A percentile compares a stretch with the other conserved stretches of the same genome.
phyloP scores from a whole-genome alignment of 75 land plant genomes.

The Azolla pinnata region DNA sequence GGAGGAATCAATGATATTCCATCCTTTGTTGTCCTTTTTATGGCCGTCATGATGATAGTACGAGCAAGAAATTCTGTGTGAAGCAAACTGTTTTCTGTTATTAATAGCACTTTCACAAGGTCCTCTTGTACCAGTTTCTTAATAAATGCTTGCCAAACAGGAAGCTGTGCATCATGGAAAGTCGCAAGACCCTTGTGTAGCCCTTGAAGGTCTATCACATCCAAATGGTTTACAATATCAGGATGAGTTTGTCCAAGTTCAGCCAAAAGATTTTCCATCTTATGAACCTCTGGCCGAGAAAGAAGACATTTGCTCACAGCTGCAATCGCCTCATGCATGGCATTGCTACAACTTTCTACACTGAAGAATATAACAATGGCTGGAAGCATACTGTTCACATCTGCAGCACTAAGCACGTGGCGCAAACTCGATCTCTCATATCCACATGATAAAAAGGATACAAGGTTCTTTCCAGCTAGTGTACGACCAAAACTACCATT shows the following conservation, averaged over 20 bases:
- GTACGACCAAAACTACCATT: neutral
- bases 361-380: neutral
- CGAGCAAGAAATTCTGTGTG: slow-evolving; percentile 8
- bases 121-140: neutral
- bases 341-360: neutral
- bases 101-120: slow-evolving; percentile 5
- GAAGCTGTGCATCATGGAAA: slow-evolving; percentile 7
- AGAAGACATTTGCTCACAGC: neutral
- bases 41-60: neutral
- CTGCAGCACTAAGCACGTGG: neutral
- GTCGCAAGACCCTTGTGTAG: slow-evolving; percentile 1
- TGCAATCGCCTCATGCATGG: neutral
- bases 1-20: neutral
- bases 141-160: slow-evolving; percentile 8
- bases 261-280: neutral
- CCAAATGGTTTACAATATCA: neutral
- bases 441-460: neutral
- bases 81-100: neutral
- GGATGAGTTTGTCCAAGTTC: neutral
- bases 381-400: neutral
- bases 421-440: neutral
- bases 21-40: neutral
- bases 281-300: neutral
- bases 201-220: neutral
- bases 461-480: neutral